Evolutionary conservation across 2,329 filamentous ascomycete genomes (phyloP).

Genomic region (Rhynchosporium graminicola): DNA sequence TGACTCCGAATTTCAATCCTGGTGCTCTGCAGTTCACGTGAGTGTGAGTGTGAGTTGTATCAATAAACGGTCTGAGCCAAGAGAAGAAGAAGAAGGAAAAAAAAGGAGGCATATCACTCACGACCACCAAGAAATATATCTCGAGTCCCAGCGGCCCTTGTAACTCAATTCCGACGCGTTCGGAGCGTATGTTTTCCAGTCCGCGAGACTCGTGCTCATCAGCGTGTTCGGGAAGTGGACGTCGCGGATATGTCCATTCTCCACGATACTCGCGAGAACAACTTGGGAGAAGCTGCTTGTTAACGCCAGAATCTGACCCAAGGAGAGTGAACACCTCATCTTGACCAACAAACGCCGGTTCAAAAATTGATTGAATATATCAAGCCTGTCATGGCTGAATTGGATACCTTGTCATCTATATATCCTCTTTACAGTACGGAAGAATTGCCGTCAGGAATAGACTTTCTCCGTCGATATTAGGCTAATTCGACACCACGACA

Average conservation of each 20-base stretch:
- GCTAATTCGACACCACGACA: conserved; percentile 2
- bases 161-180: conserved; percentile 58
- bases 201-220: conserved; percentile 41
- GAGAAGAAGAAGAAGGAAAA: no score
- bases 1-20: conserved; percentile 8
- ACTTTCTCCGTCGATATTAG: conserved; percentile 3
- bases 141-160: conserved; percentile 63
- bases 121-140: conserved; percentile 62
- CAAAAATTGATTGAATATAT: not conserved
- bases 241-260: conserved; percentile 43
- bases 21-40: conserved; percentile 20
- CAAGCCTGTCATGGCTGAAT: no score
- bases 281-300: not conserved
- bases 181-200: conserved; percentile 52
- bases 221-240: conserved; percentile 47
- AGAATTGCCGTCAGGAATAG: not conserved
- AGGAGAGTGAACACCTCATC: not conserved
- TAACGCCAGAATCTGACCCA: not conserved
- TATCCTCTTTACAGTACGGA: not conserved
- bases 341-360: not conserved
- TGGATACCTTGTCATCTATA: not conserved
- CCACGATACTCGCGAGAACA: conserved; percentile 33
- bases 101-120: conserved; percentile 39
- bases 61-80: no score
- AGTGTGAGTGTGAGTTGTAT: not conserved